A percentile compares a stretch with the other conserved stretches of the same genome.
Conservation (phyloP, 176 grass and related monocot genomes). For the Rhynchospora pubera region DNA sequence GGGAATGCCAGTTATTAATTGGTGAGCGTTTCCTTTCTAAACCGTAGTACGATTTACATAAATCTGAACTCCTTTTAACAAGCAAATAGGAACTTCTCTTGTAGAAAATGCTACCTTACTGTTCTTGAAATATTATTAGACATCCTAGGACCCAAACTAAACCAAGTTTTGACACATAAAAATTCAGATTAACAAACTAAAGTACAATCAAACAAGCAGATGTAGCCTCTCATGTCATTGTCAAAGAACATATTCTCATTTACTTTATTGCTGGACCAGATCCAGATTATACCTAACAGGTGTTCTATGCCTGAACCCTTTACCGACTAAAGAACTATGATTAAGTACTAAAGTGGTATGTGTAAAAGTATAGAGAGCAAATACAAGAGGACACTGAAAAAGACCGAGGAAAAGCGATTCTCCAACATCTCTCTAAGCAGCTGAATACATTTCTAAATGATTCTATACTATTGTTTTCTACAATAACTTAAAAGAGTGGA, state of each 20-base stretch:
- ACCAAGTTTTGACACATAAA: background rate
- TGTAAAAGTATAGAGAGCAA: background rate
- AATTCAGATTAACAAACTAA: background rate
- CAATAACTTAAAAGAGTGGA: background rate
- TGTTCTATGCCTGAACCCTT: background rate
- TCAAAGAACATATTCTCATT: slow-evolving; percentile 13
- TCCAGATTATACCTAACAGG: background rate
- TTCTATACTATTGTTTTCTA: no score
- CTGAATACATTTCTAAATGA: no score
- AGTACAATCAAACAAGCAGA: background rate
- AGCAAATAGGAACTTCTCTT: background rate
- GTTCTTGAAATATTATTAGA: background rate
- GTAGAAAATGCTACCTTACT: background rate
- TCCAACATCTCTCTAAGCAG: no score
- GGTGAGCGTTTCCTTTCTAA: background rate
- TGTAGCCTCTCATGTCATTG: background rate
- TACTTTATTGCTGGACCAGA: background rate
- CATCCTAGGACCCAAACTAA: background rate
- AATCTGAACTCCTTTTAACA: background rate
- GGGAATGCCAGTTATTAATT: background rate
- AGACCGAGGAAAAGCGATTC: background rate
- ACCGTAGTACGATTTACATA: background rate
- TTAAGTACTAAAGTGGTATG: background rate
- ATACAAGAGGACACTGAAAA: background rate
- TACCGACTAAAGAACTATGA: background rate